Base-by-base conservation (phyloP, 108 stramenopile genomes). In the Craspedostauros australis region DNA sequence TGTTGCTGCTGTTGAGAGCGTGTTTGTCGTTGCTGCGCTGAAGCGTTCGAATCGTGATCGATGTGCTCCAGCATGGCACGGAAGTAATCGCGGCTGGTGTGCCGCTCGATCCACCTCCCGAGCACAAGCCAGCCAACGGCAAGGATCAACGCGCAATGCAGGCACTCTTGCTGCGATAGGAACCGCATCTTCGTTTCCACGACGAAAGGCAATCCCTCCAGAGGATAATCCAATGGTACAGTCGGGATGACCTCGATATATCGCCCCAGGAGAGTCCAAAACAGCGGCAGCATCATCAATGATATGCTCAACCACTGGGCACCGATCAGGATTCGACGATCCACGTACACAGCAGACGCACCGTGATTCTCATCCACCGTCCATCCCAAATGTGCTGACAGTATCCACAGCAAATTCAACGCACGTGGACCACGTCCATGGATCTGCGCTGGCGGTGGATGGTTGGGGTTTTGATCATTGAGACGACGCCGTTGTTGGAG, bases 311-410 rank as follows among this genome's bases (percentile, higher is more conserved):
- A 26, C 80, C 80, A 86, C 19, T 82, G 80, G 0, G 64, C 45
- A 21, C 72, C 77, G 50, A 86, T 82, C 42, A 86, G 46, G 33
- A 86, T 57, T 4, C 73, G 70, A 20, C 84, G 71, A 50, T 86
- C 77, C 6, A 79, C 72, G 29, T 64, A 60, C 3, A 75, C 55
- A 0, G 75, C 54, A 12, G 56, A 62, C 15, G 42, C 40, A 15
- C 52, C 51, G 20, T 66, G 42, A 43, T 65, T 60, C 45, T 77
- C 75, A 19, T 75, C 72, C 19, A 74, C 73, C 14, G 66, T 57
- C 73, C 63, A 79, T 9, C 84, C 84, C 21, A 86, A 43, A 25
- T 74, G 65, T 9, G 68, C 39, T n/a, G 75, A 73, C n/a, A 86
- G 27, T n/a, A 68, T 32, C 77, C 75, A 74, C 0, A 86, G 46